A percentile compares a stretch with the other conserved stretches of the same genome.
Evolutionary conservation across 768 basidiomycete genomes (phyloP).

Genomic region (Gyrodon lividus): DNA sequence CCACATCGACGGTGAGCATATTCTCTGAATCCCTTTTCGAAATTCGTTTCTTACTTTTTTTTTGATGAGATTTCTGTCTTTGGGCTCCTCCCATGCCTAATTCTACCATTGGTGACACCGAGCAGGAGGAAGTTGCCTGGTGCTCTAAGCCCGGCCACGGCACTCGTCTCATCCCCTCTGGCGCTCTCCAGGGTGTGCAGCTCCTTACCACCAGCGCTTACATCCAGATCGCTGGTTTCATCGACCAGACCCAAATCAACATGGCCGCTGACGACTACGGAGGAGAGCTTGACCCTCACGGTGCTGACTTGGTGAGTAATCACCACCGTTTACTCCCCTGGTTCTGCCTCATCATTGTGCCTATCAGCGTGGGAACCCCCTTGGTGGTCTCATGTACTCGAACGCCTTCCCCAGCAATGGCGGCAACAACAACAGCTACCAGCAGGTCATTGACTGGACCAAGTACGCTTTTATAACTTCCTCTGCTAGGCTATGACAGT

Average conservation of each 20-base stretch:
- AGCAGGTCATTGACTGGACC: slow-evolving; percentile 68
- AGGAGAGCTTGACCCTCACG: slow-evolving; percentile 78
- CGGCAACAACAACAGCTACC: slow-evolving; percentile 39
- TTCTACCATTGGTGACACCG: slow-evolving; percentile 60
- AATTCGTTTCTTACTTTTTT: too few relatives aligned
- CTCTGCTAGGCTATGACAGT: not conserved
- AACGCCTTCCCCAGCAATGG: slow-evolving; percentile 46
- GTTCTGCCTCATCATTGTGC: too few relatives aligned
- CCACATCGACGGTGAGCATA: slow-evolving; percentile 39
- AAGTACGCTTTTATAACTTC: slow-evolving; percentile 38
- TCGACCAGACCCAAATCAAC: slow-evolving; percentile 63
- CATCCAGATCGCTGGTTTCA: slow-evolving; percentile 57
- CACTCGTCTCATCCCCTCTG: slow-evolving; percentile 65
- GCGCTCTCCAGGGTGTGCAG: slow-evolving; percentile 65
- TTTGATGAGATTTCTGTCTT: slow-evolving; percentile 75
- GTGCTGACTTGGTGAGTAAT: slow-evolving; percentile 58
- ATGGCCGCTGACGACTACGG: slow-evolving; percentile 55
- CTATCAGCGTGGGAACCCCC: slow-evolving; percentile 81
- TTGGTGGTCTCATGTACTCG: slow-evolving; percentile 70
- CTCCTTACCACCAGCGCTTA: slow-evolving; percentile 58
- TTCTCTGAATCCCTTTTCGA: not conserved
- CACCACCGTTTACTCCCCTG: too few relatives aligned
- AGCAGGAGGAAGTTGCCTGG: slow-evolving; percentile 70
- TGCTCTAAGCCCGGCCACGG: slow-evolving; percentile 67
- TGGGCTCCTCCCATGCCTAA: slow-evolving; percentile 55